phyloP scores from a whole-genome alignment of 768 basidiomycete species.

The Boletus eberwhitei region DNA sequence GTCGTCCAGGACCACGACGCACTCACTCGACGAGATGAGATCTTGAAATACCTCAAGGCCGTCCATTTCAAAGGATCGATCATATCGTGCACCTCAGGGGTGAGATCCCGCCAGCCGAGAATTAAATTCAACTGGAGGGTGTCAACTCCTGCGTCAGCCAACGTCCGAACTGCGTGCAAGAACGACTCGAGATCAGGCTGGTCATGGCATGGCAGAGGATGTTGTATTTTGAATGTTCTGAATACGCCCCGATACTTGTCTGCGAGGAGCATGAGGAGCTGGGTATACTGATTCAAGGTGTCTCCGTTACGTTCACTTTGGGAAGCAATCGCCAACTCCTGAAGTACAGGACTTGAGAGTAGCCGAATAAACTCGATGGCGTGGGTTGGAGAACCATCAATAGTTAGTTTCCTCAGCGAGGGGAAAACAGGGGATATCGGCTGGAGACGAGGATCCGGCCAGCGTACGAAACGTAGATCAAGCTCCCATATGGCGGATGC shows the following conservation, averaged over 20 bases:
- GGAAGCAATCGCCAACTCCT: constrained; percentile 16
- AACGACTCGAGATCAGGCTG: constrained; percentile 15
- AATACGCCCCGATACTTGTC: constrained; percentile 22
- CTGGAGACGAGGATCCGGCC: constrained; percentile 20
- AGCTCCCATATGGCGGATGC: constrained; percentile 18
- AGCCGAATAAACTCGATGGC: constrained; percentile 20
- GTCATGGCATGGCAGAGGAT: constrained; percentile 16
- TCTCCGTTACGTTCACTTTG: constrained; percentile 15
- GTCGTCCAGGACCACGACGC: constrained; percentile 15
- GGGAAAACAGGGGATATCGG: constrained; percentile 20
- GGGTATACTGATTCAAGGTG: constrained; percentile 8
- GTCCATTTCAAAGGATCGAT: constrained; percentile 21
- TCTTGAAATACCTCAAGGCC: constrained; percentile 11
- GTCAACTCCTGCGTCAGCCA: constrained; percentile 12
- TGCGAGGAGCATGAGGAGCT: constrained; percentile 21
- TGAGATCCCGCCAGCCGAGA: constrained; percentile 16
- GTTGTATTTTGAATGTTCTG: constrained; percentile 17
- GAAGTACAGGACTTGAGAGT: constrained; percentile 17
- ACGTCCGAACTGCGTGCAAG: constrained; percentile 14
- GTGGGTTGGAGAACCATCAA: constrained; percentile 20
- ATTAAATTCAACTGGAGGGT: constrained; percentile 16
- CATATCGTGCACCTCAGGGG: constrained; percentile 18
- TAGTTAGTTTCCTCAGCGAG: constrained; percentile 18
- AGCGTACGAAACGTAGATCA: constrained; percentile 23
- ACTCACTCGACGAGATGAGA: constrained; percentile 8